Percentiles rank a stretch among this genome's conserved stretches.
phyloP scores from a whole-genome alignment of 2,329 filamentous ascomycete species.

The Rhexocercosporidium sp. region DNA sequence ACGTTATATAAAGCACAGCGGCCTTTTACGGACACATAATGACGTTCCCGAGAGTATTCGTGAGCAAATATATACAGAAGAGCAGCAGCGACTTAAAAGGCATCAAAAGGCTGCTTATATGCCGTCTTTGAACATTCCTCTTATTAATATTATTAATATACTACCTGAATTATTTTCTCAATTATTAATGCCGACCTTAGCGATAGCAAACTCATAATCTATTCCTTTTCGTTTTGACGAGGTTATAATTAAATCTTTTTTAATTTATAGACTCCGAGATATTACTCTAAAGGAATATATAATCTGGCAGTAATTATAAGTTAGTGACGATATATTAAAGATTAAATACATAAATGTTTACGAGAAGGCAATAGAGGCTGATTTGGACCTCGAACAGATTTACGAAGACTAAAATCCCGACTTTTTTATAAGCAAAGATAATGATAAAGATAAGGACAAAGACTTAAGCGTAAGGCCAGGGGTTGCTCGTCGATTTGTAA shows the following conservation, averaged over 20 bases:
- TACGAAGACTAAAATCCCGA: constrained; percentile 39
- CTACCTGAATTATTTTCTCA: background rate
- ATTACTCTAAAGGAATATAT: constrained; percentile 31
- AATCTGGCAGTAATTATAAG: constrained; percentile 39
- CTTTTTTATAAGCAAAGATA: constrained; percentile 40
- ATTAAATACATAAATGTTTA: constrained; percentile 35
- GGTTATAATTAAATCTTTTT: background rate
- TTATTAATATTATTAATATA: constrained; percentile 18
- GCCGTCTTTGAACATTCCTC: background rate
- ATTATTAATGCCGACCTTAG: background rate
- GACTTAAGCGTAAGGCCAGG: constrained; percentile 37
- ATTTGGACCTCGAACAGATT: constrained; percentile 41
- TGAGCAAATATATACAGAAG: constrained; percentile 24
- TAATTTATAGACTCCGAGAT: background rate
- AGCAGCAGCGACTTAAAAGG: constrained; percentile 22
- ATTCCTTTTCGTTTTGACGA: background rate
- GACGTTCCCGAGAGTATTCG: constrained; percentile 22
- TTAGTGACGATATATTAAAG: constrained; percentile 33
- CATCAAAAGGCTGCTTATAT: constrained; percentile 4
- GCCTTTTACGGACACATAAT: constrained; percentile 20
- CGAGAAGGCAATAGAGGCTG: constrained; percentile 33
- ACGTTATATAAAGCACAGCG: constrained; percentile 15
- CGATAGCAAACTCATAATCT: background rate
- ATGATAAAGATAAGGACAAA: background rate
- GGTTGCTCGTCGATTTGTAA: constrained; percentile 41